Evolutionary conservation across 2,329 filamentous ascomycete species (phyloP).

Genomic region (Lasiodiplodia sp.): DNA sequence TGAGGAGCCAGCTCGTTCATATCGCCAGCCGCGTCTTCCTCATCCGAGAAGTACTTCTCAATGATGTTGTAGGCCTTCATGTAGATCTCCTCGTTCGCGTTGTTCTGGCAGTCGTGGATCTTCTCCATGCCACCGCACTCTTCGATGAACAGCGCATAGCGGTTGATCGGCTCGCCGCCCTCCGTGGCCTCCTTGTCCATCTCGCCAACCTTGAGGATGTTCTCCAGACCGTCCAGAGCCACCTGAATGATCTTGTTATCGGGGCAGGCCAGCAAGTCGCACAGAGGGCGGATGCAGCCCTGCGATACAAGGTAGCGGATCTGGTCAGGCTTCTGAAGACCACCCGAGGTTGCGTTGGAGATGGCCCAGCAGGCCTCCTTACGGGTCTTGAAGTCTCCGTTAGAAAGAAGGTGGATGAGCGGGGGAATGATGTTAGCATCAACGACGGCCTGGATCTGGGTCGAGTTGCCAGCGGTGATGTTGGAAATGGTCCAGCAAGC

Average conservation of each 20-base stretch:
- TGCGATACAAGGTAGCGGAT: slow-evolving; percentile 93
- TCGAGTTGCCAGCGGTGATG: slow-evolving; percentile 97
- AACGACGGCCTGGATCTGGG: slow-evolving; percentile 95
- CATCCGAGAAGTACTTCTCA: slow-evolving; percentile 99
- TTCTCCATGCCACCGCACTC: slow-evolving; percentile 99
- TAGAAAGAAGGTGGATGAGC: slow-evolving; percentile 92
- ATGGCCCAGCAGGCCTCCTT: slow-evolving; percentile 99
- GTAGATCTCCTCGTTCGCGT: slow-evolving; percentile 99
- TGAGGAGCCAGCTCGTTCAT: slow-evolving; percentile 81
- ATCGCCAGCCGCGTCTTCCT: slow-evolving; percentile 80
- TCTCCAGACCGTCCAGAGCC: slow-evolving; percentile 95
- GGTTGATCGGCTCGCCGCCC: slow-evolving; percentile 82
- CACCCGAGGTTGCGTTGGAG: slow-evolving; percentile 96
- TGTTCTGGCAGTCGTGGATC: slow-evolving; percentile 99
- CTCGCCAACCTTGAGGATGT: slow-evolving; percentile 98
- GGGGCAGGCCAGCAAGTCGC: slow-evolving; percentile 91
- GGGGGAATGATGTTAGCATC: slow-evolving; percentile 97
- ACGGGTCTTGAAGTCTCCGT: slow-evolving; percentile 97
- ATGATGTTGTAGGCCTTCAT: slow-evolving; percentile 99
- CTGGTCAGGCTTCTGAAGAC: slow-evolving; percentile 97
- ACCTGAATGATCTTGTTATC: slow-evolving; percentile 99
- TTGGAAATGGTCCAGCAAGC: slow-evolving; percentile 99
- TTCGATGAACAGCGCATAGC: slow-evolving; percentile 97
- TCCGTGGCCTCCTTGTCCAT: slow-evolving; percentile 93
- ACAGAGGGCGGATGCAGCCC: slow-evolving; percentile 96